Conservation (phyloP, 441 rosid genomes). For the Theobroma grandiflorum region DNA sequence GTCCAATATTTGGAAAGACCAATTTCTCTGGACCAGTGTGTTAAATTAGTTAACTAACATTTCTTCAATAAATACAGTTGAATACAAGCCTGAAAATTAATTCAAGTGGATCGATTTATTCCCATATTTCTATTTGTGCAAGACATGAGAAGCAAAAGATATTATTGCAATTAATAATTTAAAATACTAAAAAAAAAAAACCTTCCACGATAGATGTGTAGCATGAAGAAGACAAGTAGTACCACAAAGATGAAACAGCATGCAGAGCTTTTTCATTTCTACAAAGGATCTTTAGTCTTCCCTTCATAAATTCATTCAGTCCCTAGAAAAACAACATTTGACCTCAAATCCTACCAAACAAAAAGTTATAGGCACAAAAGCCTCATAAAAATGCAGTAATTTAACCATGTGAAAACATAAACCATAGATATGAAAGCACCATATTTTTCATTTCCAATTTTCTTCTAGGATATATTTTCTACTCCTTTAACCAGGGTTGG, state of each 20-base stretch:
- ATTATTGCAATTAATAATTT: not conserved
- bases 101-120: not conserved
- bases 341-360: not conserved
- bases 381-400: not conserved
- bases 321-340: not conserved
- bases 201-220: not conserved
- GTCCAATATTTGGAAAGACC: not conserved
- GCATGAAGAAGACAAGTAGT: conserved; percentile 6
- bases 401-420: not conserved
- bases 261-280: not conserved
- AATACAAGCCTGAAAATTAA: not conserved
- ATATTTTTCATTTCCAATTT: not conserved
- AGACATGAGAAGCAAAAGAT: not conserved
- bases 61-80: not conserved
- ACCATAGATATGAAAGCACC: not conserved
- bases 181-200: not conserved
- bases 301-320: conserved; percentile 17
- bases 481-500: not conserved
- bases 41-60: not conserved
- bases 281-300: not conserved
- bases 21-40: not conserved
- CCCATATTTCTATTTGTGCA: not conserved
- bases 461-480: conserved; percentile 3
- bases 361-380: not conserved
- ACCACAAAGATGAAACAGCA: not conserved